Evolutionary conservation across 768 basidiomycete genomes (phyloP), one percentile per base, ranked within the genome.

Genomic region (Naganishia onofrii): DNA sequence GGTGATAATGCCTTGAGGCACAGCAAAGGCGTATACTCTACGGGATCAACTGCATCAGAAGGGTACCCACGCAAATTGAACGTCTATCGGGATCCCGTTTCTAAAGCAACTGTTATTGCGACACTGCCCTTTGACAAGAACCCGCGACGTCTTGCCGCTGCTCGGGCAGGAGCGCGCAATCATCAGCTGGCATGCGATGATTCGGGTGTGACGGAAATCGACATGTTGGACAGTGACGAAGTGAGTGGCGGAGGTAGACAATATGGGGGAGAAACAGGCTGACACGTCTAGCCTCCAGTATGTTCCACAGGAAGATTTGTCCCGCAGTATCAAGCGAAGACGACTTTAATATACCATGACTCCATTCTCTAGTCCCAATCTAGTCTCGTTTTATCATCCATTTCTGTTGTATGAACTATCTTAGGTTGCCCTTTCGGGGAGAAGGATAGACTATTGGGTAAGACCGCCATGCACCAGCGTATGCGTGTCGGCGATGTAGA

Each of bases 101-200:
- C 5, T 17, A 46, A 17, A 21, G 46, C 15, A 46, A 17, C 46
- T 7, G 46, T 17, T 15, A 6, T 17, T 15, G 21, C 13, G 21
- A 46, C 28, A 21, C 13, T 29, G 56, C 56, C 5, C 3, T 36
- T 36, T 5, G 32, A 34, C 32, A 28, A 9, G 13, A 12, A 57
- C 2, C 56, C 29, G 9, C 9, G 29, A 28, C 29, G 56, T 57
- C 29, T 34, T 29, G 56, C 56, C 9, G 29, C 29, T 7, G 29
- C 29, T 7, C 29, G 29, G 56, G 56, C 56, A 57, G 31, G 17
- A 34, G 29, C 7, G 17, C 28, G 28, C 29, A 57, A 32, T 34
- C 31, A 57, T 21, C 19, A 57, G 29, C 28, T 57, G n/a, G 56
- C 56, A 34, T 57, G 29, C 13, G 56, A 57, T 21, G 56, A 57